Percentiles rank a stretch among this genome's conserved stretches.
Conservation (phyloP, 139 green algal species). For the Spirogloea muscicola region DNA sequence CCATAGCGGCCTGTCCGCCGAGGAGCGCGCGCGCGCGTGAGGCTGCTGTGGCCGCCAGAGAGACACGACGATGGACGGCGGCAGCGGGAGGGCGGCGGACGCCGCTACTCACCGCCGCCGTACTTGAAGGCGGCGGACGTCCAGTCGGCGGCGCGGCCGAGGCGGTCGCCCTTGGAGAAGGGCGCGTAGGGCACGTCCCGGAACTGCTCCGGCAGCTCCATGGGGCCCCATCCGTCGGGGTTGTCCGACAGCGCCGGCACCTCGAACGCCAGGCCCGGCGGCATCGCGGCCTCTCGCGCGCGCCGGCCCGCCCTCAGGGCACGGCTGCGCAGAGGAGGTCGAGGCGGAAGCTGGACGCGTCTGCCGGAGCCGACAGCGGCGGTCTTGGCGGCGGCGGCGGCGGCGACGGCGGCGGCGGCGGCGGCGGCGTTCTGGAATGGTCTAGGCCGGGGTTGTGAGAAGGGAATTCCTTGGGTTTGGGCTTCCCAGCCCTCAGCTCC, state of each 20-base stretch:
- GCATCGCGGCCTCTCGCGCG: too few species aligned
- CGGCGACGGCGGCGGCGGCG: too few species aligned
- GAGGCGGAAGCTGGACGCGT: too few species aligned
- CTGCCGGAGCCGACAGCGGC: too few species aligned
- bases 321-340: too few species aligned
- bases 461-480: too few species aligned
- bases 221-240: constrained; percentile 80
- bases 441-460: too few species aligned
- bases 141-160: constrained; percentile 62
- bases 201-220: constrained; percentile 71
- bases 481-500: too few species aligned
- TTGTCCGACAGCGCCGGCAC: constrained; percentile 80
- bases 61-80: background rate
- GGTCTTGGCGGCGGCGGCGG: too few species aligned
- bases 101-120: background rate
- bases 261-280: too few species aligned
- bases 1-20: constrained; percentile 18
- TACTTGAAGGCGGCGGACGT: constrained; percentile 39
- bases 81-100: background rate
- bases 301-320: too few species aligned
- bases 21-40: background rate
- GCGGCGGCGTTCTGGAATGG: too few species aligned
- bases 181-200: constrained; percentile 91
- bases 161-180: constrained; percentile 85
- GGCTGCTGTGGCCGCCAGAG: background rate